Conservation (phyloP, 2,329 filamentous ascomycete species). For the Sclerotinia minor region DNA sequence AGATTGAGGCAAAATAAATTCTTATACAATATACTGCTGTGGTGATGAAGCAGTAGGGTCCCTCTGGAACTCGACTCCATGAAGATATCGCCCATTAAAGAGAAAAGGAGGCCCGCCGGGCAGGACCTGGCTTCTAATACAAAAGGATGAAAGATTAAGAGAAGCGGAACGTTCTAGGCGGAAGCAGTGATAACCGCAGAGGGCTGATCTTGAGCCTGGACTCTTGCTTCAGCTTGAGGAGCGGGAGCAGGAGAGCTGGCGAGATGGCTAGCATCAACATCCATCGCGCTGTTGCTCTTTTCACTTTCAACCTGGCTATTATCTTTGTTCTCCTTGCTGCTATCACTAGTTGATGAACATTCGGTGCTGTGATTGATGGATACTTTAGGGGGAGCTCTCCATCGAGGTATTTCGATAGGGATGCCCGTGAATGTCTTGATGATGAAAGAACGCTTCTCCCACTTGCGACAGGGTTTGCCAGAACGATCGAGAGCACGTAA, state of each 20-base stretch:
- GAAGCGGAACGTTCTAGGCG: constrained; percentile 19
- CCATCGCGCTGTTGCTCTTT: constrained; percentile 58
- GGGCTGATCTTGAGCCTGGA: constrained; percentile 4
- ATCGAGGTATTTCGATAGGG: constrained; percentile 77
- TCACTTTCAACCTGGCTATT: constrained; percentile 57
- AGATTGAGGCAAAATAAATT: constrained; percentile 14
- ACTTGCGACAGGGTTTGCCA: constrained; percentile 88
- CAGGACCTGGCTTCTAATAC: constrained; percentile 15
- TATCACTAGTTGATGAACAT: constrained; percentile 50
- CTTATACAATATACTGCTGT: constrained; percentile 22
- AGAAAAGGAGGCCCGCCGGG: not conserved
- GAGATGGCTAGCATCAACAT: constrained; percentile 53
- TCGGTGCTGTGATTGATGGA: constrained; percentile 49
- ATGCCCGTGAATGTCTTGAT: constrained; percentile 93
- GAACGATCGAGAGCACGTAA: constrained; percentile 90
- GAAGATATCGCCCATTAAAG: not conserved
- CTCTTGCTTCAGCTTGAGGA: constrained; percentile 10
- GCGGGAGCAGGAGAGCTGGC: constrained; percentile 49
- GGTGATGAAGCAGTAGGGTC: not conserved
- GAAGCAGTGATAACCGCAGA: constrained; percentile 20
- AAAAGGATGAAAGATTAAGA: constrained; percentile 21
- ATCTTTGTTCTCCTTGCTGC: constrained; percentile 65
- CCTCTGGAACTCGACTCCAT: constrained; percentile 2
- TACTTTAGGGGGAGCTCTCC: constrained; percentile 70
- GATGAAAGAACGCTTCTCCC: constrained; percentile 78